These are phyloP conservation scores for Fusarium transvaalense DNA, from an alignment of 2,329 filamentous ascomycete genomes.

Conservation along the genomic window DNA sequence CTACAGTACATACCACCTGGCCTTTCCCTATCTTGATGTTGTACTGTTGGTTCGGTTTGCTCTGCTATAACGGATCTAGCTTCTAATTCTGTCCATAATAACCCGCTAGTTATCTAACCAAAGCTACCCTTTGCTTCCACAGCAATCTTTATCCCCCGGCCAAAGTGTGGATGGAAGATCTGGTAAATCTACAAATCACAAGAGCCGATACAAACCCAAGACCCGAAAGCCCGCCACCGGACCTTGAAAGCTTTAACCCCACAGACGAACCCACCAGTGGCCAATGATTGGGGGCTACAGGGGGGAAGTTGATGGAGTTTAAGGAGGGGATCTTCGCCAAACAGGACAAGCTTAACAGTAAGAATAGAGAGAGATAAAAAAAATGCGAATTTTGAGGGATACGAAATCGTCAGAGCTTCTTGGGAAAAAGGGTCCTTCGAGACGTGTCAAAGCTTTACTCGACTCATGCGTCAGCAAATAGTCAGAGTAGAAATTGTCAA, in stretches of 20 bases:
- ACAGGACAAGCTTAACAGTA: constrained; percentile 29
- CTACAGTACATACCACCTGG: not conserved
- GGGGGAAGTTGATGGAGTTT: constrained; percentile 12
- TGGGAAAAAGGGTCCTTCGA: constrained; percentile 4
- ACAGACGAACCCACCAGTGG: constrained; percentile 41
- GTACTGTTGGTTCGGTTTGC: not conserved
- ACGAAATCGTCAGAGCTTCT: constrained; percentile 19
- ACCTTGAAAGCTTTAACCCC: constrained; percentile 44
- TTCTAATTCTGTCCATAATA: constrained; percentile 25
- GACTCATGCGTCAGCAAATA: not conserved
- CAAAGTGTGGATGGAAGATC: constrained; percentile 43
- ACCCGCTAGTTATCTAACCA: constrained; percentile 10
- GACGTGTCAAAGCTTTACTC: not conserved
- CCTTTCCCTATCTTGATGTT: not conserved
- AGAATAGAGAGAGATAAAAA: too few species aligned
- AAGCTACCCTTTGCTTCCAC: constrained; percentile 34
- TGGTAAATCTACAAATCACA: constrained; percentile 45
- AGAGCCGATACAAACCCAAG: constrained; percentile 32
- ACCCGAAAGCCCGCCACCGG: constrained; percentile 37
- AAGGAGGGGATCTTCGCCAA: constrained; percentile 24
- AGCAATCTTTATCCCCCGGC: constrained; percentile 29
- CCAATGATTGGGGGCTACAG: constrained; percentile 37
- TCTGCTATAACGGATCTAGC: constrained; percentile 19
- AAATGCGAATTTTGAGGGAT: constrained; percentile 6
- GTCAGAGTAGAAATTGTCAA: not conserved